Percentiles rank a stretch among this genome's conserved stretches.
These are phyloP conservation scores for Hanseniaspora sp. DNA, from an alignment of 1,139 yeast species.

Conservation along the genomic window DNA sequence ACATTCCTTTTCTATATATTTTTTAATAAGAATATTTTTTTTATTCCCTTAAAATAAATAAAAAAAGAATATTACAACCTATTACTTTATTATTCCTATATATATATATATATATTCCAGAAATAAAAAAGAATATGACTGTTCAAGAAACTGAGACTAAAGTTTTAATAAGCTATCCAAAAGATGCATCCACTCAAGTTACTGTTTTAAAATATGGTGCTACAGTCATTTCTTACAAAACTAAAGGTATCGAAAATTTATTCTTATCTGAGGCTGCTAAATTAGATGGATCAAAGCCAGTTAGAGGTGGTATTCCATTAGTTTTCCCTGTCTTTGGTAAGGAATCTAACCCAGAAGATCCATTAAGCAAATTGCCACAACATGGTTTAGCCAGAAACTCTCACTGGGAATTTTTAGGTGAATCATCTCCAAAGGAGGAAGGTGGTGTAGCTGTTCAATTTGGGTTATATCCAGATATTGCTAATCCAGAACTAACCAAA, in stretches of 20 bases:
- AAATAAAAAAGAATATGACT: constrained; percentile 24
- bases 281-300: constrained; percentile 83
- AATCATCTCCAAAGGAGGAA: constrained; percentile 35
- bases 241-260: constrained; percentile 58
- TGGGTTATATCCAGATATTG: constrained; percentile 76
- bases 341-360: constrained; percentile 33
- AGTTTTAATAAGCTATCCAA: constrained; percentile 51
- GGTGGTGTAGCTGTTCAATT: constrained; percentile 53
- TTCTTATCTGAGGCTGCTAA: constrained; percentile 66
- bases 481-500: constrained; percentile 42
- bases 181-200: constrained; percentile 43
- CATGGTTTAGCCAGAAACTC: constrained; percentile 92
- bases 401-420: constrained; percentile 83
- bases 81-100: background rate
- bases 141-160: constrained; percentile 55
- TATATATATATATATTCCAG: background rate
- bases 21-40: no score
- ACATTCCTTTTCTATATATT: no score
- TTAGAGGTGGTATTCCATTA: constrained; percentile 92
- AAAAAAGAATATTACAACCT: background rate
- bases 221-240: constrained; percentile 70
- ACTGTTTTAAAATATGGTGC: constrained; percentile 79
- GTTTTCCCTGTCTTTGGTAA: constrained; percentile 95
- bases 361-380: constrained; percentile 55
- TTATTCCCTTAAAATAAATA: no score